Evolutionary conservation across 2,329 filamentous ascomycete genomes (phyloP).

Genomic region (Pseudocercospora fijiensis): DNA sequence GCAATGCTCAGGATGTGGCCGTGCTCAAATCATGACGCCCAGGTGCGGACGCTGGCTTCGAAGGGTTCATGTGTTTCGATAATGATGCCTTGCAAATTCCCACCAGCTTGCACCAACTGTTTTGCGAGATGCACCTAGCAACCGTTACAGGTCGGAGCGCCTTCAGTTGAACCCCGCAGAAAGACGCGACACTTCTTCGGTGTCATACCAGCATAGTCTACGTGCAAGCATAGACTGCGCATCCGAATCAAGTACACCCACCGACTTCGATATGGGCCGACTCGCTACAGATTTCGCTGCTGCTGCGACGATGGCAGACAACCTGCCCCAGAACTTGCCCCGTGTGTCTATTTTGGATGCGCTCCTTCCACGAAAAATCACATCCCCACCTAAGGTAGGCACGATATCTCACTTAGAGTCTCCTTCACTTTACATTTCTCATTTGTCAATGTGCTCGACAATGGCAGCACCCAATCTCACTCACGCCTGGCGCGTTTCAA

Average conservation of each 20-base stretch:
- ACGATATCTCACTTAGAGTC: not conserved
- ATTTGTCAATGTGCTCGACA: not conserved
- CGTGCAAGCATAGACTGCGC: not conserved
- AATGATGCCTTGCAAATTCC: not conserved
- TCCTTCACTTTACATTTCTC: not conserved
- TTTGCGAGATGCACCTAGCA: not conserved
- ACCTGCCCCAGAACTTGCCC: conserved; percentile 31
- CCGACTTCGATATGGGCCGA: conserved; percentile 29
- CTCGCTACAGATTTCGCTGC: conserved; percentile 34
- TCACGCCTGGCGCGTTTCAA: not conserved
- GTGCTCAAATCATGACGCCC: not conserved
- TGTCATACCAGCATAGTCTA: not conserved
- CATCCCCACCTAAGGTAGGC: conserved; percentile 12
- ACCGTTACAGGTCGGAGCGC: not conserved
- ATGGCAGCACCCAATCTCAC: not conserved
- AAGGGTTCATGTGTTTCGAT: not conserved
- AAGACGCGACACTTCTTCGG: not conserved
- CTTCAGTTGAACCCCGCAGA: not conserved
- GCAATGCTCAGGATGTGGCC: not conserved
- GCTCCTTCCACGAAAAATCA: conserved; percentile 28
- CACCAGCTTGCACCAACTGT: not conserved
- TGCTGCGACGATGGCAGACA: conserved; percentile 29
- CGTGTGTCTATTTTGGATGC: conserved; percentile 36
- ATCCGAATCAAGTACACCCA: not conserved
- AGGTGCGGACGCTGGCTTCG: not conserved